Evolutionary conservation across 176 grass and related monocot genomes (phyloP).

Genomic region (Avena eriantha): DNA sequence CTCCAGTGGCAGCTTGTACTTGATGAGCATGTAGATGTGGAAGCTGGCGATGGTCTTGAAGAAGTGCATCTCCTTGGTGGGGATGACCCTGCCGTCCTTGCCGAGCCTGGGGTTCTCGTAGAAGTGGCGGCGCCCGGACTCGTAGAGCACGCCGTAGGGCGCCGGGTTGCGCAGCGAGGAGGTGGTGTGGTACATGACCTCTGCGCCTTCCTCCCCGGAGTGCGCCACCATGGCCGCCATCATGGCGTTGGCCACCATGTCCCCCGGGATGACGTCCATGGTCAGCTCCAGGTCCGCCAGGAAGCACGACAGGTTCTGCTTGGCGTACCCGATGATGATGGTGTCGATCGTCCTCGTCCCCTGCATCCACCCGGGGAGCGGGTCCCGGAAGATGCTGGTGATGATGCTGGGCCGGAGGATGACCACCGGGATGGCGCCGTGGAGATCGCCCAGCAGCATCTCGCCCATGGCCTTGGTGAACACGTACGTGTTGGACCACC

Average conservation of each 20-base stretch:
- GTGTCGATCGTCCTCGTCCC: conserved; percentile 78
- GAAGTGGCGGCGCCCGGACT: conserved; percentile 62
- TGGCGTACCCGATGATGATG: conserved; percentile 70
- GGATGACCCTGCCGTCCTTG: conserved; percentile 63
- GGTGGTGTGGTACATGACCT: conserved; percentile 57
- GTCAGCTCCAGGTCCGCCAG: conserved; percentile 55
- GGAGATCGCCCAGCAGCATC: conserved; percentile 50
- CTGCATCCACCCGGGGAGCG: conserved; percentile 85
- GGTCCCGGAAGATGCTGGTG: conserved; percentile 69
- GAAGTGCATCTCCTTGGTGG: conserved; percentile 55
- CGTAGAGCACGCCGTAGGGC: conserved; percentile 55
- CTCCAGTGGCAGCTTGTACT: conserved; percentile 75
- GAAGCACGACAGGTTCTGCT: conserved; percentile 80
- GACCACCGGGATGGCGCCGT: conserved; percentile 53
- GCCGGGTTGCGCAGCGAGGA: conserved; percentile 75
- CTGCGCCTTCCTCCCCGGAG: conserved; percentile 19
- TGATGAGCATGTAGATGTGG: conserved; percentile 66
- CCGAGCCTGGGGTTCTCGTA: conserved; percentile 64
- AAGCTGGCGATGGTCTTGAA: conserved; percentile 61
- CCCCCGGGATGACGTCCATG: conserved; percentile 82
- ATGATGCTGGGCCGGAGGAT: conserved; percentile 76
- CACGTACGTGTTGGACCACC: conserved; percentile 93
- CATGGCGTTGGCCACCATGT: conserved; percentile 94
- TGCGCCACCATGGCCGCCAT: conserved; percentile 61
- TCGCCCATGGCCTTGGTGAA: conserved; percentile 89